phyloP scores from a whole-genome alignment of 768 basidiomycete species.

The Tylopilus balloui region DNA sequence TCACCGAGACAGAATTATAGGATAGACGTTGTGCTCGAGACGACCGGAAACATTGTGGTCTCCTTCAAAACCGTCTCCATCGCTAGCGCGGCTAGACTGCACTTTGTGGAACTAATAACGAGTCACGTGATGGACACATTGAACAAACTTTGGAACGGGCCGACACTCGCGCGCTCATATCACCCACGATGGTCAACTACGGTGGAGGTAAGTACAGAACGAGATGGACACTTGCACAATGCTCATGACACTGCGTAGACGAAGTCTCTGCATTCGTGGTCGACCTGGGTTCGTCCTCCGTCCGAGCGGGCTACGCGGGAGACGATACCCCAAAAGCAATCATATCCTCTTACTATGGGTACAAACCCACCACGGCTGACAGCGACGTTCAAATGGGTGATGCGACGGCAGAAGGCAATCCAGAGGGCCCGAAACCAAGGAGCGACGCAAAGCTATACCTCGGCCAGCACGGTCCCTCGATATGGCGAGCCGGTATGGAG shows the following conservation, averaged over 20 bases:
- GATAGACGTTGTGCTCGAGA: too few species aligned
- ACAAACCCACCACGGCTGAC: conserved; percentile 40
- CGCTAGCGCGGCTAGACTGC: too few species aligned
- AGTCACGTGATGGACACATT: not conserved
- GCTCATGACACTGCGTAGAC: conserved; percentile 45
- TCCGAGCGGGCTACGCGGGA: conserved; percentile 95
- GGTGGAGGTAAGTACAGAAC: conserved; percentile 63
- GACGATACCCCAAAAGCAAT: conserved; percentile 94
- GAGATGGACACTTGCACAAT: not conserved
- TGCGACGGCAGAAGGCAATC: conserved; percentile 32
- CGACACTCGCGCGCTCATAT: not conserved
- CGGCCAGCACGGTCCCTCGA: conserved; percentile 82
- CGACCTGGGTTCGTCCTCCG: conserved; percentile 86
- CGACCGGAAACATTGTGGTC: too few species aligned
- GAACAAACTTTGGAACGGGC: not conserved
- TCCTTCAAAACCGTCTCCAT: too few species aligned
- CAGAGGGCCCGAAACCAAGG: conserved; percentile 33
- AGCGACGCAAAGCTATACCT: conserved; percentile 63
- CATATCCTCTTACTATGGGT: conserved; percentile 87
- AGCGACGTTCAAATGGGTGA: conserved; percentile 39
- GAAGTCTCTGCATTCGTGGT: conserved; percentile 96
- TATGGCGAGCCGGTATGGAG: conserved; percentile 91
- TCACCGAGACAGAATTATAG: too few species aligned
- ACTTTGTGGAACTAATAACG: too few species aligned
- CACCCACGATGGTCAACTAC: conserved; percentile 69